phyloP scores from a whole-genome alignment of 2,329 filamentous ascomycete genomes.

The Geoglossum cookeanum region DNA sequence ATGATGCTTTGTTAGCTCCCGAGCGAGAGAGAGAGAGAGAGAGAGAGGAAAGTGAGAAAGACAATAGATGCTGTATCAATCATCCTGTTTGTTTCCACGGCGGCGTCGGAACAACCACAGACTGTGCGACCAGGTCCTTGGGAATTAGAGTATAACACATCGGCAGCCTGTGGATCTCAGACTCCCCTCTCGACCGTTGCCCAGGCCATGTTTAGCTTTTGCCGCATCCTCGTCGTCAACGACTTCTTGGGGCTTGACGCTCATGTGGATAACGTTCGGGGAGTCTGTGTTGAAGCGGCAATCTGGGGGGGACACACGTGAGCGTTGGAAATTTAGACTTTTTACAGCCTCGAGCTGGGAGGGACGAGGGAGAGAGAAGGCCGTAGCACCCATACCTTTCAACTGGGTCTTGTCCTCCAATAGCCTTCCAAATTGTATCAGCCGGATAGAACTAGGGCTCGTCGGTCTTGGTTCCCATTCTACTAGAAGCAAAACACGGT shows the following conservation, averaged over 20 bases:
- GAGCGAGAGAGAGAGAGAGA: not conserved
- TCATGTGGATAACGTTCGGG: conserved; percentile 88
- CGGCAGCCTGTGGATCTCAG: conserved; percentile 41
- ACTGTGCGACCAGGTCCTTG: not conserved
- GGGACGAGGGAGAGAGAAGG: not conserved
- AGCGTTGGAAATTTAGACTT: not conserved
- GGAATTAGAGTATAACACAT: conserved; percentile 38
- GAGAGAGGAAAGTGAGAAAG: not conserved
- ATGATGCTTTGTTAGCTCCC: not conserved
- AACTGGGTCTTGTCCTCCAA: conserved; percentile 74
- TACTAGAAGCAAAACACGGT: conserved; percentile 11
- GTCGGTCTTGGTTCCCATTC: conserved; percentile 78
- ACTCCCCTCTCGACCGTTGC: conserved; percentile 32
- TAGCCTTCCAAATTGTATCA: conserved; percentile 84
- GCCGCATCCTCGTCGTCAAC: conserved; percentile 64
- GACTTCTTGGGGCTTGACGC: conserved; percentile 66
- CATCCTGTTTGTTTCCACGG: not conserved
- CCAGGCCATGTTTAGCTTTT: conserved; percentile 33
- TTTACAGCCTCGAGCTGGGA: not conserved
- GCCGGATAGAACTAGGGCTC: conserved; percentile 70
- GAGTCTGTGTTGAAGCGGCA: conserved; percentile 57
- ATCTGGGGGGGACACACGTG: conserved; percentile 30
- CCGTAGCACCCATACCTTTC: conserved; percentile 46
- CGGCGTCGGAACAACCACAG: not conserved
- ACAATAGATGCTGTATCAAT: not conserved